phyloP scores from a whole-genome alignment of 352 stramenopile genomes.

The Globisporangium spiculum region DNA sequence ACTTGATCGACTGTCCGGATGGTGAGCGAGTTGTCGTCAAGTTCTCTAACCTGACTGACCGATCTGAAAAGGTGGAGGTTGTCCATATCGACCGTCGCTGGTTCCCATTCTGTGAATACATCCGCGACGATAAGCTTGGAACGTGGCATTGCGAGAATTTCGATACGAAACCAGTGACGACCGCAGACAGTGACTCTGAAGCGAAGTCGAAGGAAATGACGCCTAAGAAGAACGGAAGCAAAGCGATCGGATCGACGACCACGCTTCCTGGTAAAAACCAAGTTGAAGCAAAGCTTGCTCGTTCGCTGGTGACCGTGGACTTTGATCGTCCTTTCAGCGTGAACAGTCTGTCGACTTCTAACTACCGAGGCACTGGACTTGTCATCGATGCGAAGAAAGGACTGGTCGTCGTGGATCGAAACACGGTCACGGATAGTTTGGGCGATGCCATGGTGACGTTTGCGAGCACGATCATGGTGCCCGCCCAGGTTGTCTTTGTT shows the following conservation, averaged over 20 bases:
- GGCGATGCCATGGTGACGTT: slow-evolving; percentile 90
- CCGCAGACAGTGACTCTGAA: slow-evolving; percentile 10
- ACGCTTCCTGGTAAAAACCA: slow-evolving; percentile 80
- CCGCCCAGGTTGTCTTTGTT: slow-evolving; percentile 87
- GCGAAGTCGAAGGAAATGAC: slow-evolving; percentile 14
- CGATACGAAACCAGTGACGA: slow-evolving; percentile 19
- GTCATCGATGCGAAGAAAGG: slow-evolving; percentile 87
- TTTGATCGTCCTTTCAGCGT: slow-evolving; percentile 86
- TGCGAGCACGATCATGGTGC: slow-evolving; percentile 87
- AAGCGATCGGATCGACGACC: slow-evolving; percentile 68
- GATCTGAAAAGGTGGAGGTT: slow-evolving; percentile 79
- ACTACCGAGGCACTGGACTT: slow-evolving; percentile 84
- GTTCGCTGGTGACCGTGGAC: slow-evolving; percentile 83
- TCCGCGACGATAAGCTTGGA: slow-evolving; percentile 69
- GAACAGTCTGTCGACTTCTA: slow-evolving; percentile 82
- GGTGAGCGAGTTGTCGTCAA: slow-evolving; percentile 84
- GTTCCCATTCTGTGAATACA: slow-evolving; percentile 88
- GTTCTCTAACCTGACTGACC: slow-evolving; percentile 73
- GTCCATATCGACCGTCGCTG: slow-evolving; percentile 90
- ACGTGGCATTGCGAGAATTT: slow-evolving; percentile 81
- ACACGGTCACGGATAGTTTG: slow-evolving; percentile 88
- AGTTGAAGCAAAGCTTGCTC: slow-evolving; percentile 76
- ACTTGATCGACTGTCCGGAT: slow-evolving; percentile 71
- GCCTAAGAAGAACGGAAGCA: slow-evolving; percentile 22
- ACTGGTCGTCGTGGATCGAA: slow-evolving; percentile 90